phyloP scores from a whole-genome alignment of 805 yeast species.

The Nakazawaea populi region DNA sequence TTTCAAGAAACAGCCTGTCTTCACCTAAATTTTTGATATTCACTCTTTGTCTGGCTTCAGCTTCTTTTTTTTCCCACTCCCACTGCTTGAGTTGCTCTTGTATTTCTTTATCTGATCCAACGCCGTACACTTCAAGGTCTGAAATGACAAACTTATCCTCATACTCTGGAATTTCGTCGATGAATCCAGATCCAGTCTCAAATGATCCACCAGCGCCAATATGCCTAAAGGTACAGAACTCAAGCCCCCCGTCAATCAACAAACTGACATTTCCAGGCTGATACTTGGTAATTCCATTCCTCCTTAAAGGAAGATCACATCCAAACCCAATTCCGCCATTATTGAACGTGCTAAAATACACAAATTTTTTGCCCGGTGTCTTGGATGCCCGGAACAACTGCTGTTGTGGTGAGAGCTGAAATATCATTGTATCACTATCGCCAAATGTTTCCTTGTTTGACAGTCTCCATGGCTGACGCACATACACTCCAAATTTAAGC shows the following conservation, averaged over 20 bases:
- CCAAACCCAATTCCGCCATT: constrained; percentile 82
- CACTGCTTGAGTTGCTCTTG: constrained; percentile 71
- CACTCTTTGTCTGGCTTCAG: constrained; percentile 67
- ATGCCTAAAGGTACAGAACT: constrained; percentile 76
- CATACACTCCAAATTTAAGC: constrained; percentile 57
- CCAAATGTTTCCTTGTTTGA: constrained; percentile 75
- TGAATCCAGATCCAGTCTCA: constrained; percentile 28
- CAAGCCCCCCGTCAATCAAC: constrained; percentile 71
- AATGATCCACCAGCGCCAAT: constrained; percentile 50
- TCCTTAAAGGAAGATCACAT: constrained; percentile 53
- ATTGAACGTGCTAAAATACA: constrained; percentile 67
- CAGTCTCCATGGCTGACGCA: constrained; percentile 70
- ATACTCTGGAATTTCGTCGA: constrained; percentile 28
- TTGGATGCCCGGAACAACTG: constrained; percentile 40
- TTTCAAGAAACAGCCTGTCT: constrained; percentile 77
- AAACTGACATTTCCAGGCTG: constrained; percentile 75
- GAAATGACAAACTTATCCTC: constrained; percentile 70
- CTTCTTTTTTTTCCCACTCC: constrained; percentile 92
- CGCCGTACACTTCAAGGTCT: constrained; percentile 88
- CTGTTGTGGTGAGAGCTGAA: constrained; percentile 64
- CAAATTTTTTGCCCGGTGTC: constrained; percentile 28
- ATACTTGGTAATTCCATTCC: constrained; percentile 35
- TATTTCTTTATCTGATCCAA: constrained; percentile 74
- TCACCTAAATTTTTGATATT: constrained; percentile 67
- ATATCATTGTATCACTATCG: constrained; percentile 45